Evolutionary conservation across 2,329 filamentous ascomycete genomes (phyloP).

Genomic region (Hypocrella siamensis): DNA sequence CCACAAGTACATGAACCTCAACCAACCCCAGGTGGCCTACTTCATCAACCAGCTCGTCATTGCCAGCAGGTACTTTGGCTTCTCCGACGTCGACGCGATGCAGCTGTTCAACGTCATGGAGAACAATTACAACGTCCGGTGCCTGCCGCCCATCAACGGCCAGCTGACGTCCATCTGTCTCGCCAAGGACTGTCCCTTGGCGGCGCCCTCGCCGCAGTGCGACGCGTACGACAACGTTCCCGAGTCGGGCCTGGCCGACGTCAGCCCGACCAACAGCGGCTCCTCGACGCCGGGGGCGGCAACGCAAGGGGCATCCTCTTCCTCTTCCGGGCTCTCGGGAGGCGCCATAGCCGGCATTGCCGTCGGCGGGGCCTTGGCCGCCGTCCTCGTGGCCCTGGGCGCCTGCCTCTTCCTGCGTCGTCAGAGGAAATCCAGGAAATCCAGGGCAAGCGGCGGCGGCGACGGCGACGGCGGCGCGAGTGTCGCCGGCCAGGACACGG

Average conservation of each 20-base stretch:
- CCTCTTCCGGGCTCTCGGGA: constrained; percentile 3
- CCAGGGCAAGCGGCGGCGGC: constrained; percentile 2
- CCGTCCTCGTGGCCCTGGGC: constrained; percentile 8
- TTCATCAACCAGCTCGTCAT: constrained; percentile 14
- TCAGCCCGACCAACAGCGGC: not conserved
- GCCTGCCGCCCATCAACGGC: constrained; percentile 8
- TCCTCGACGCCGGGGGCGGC: not conserved
- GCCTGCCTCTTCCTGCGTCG: constrained; percentile 6
- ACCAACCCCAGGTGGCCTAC: constrained; percentile 12
- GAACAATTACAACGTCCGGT: constrained; percentile 12
- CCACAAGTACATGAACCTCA: constrained; percentile 17
- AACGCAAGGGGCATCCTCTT: not conserved
- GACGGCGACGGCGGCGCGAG: not conserved
- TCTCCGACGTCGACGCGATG: constrained; percentile 11
- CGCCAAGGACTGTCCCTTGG: constrained; percentile 11
- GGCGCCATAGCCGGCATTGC: constrained; percentile 12
- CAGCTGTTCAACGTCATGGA: constrained; percentile 11
- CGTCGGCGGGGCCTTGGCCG: constrained; percentile 10
- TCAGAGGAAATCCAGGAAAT: constrained; percentile 2
- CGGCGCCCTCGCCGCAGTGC: constrained; percentile 11
- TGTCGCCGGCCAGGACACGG: not conserved
- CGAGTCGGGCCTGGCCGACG: not conserved
- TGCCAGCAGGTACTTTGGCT: constrained; percentile 11
- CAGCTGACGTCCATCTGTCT: constrained; percentile 14
- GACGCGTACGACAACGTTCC: constrained; percentile 8